phyloP scores from a whole-genome alignment of 306 rosid species.

The Boehmeria nivea region DNA sequence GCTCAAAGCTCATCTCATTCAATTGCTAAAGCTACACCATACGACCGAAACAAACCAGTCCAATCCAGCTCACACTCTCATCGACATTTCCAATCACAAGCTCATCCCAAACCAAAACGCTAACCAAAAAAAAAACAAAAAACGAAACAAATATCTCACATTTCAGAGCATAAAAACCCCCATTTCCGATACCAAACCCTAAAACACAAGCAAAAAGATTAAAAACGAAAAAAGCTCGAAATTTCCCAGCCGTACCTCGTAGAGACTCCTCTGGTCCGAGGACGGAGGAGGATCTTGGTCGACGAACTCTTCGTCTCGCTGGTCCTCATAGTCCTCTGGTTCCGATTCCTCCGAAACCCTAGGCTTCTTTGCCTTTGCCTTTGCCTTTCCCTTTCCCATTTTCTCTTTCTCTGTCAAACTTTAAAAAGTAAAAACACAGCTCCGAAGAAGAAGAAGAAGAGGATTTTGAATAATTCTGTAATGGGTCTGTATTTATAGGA shows the following conservation, averaged over 20 bases:
- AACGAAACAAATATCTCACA: too few relatives aligned
- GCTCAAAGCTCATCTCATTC: too few relatives aligned
- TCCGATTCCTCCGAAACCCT: conserved; percentile 1
- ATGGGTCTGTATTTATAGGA: neutral
- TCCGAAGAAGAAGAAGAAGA: neutral
- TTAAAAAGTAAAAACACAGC: too few relatives aligned
- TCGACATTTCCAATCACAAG: too few relatives aligned
- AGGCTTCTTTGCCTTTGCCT: conserved; percentile 4
- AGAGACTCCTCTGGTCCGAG: neutral
- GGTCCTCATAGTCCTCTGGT: neutral
- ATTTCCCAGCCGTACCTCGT: neutral
- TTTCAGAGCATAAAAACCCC: neutral
- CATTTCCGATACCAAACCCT: neutral
- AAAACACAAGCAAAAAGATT: too few relatives aligned
- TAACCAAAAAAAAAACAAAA: too few relatives aligned
- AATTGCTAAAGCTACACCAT: too few relatives aligned
- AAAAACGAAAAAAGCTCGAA: neutral
- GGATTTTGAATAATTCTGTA: neutral
- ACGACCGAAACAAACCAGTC: too few relatives aligned
- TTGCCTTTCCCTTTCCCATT: conserved; percentile 11
- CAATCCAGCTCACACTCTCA: too few relatives aligned
- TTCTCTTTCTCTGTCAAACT: neutral
- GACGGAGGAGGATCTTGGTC: conserved; percentile 1
- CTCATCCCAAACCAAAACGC: too few relatives aligned
- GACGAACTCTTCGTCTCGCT: neutral